Percentiles rank a stretch among this genome's conserved stretches.
Evolutionary conservation across 106 monocot genomes (phyloP).

Genomic region (Alisma plantagoaquatica): DNA sequence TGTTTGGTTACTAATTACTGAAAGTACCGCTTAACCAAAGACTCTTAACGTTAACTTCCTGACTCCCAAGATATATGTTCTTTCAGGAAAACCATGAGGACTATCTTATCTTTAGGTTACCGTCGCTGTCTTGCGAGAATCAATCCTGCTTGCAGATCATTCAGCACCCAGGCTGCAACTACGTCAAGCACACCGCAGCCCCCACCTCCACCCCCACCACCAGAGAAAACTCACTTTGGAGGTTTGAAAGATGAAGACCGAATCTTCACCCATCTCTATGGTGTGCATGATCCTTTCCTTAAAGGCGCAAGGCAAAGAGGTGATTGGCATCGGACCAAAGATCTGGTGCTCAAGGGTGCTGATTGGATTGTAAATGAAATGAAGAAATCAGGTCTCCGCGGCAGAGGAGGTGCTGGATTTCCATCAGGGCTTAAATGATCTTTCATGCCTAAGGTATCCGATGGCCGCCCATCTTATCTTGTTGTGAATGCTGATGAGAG

Average conservation of each 20-base stretch:
- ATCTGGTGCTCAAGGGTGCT: slow-evolving; percentile 45
- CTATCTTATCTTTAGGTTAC: slow-evolving; percentile 7
- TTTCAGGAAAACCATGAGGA: slow-evolving; percentile 13
- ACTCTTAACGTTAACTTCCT: too few species aligned
- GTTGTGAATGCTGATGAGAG: slow-evolving; percentile 78
- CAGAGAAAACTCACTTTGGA: slow-evolving; percentile 59
- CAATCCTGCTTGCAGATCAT: slow-evolving; percentile 2
- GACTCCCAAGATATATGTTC: too few species aligned
- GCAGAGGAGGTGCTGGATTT: slow-evolving; percentile 65
- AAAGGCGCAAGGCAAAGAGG: slow-evolving; percentile 68
- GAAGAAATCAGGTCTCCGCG: slow-evolving; percentile 58
- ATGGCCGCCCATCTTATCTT: slow-evolving; percentile 66
- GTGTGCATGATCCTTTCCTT: slow-evolving; percentile 58
- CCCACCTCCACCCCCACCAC: slow-evolving; percentile 49
- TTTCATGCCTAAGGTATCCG: slow-evolving; percentile 71
- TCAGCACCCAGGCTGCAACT: slow-evolving; percentile 42
- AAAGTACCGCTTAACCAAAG: too few species aligned
- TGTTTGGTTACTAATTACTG: too few species aligned
- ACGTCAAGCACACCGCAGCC: slow-evolving; percentile 17
- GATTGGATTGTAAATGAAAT: slow-evolving; percentile 76
- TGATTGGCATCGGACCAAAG: slow-evolving; percentile 60
- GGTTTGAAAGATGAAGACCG: slow-evolving; percentile 55
- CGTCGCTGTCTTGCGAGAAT: background rate
- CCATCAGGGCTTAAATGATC: slow-evolving; percentile 75
- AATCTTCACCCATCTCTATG: slow-evolving; percentile 65